Base-by-base conservation (phyloP, 2,329 filamentous ascomycete species). In the Monilinia polystroma region DNA sequence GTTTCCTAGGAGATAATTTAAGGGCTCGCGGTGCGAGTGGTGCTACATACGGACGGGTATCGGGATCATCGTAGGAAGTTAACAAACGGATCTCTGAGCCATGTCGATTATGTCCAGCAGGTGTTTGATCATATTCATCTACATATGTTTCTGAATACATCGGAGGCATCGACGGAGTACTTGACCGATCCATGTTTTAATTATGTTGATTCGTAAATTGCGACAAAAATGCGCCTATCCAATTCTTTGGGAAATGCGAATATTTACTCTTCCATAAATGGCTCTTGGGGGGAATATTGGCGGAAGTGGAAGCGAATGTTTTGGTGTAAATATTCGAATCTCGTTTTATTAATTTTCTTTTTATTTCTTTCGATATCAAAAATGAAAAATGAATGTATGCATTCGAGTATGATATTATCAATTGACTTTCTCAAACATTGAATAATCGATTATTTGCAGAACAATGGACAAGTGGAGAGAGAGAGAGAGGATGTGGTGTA, bases 61-160 rank as follows among this genome's bases (percentile, higher is more conserved):
- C 78, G 43, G 82, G 78, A 57, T 87, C 85, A 73, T 88, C 86
- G 76, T 86, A 81, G 8, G 85, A 87, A 63, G 86, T 88, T 78
- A 89, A 79, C 72, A 89, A 79, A 73, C 87, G 82, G 65, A 89
- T 82, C 69, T 82, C 84, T 45, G 85, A 81, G 55, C 81, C 77
- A 73, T 83, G 83, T 55, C 65, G 68, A 66, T 66, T 60, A 66
- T 81, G 78, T 68, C 80, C 79, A 51, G 79, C 79, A 23, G 81
- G 80, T 38, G 80, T 82, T 70, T 68, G 68, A 41, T 81, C 78
- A 71, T 83, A 78, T 71, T 81, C 77, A 35, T 86, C 83, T 64
- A 85, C 82, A 74, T 89, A 88, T 64, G 77, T 77, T 70, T 80
- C 80, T 73, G 72, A 73, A 67, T 88, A 89, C 70, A 85, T 84